Evolutionary conservation across 176 grass and related monocot species (phyloP).

Genomic region (Oropetium thomaeum): DNA sequence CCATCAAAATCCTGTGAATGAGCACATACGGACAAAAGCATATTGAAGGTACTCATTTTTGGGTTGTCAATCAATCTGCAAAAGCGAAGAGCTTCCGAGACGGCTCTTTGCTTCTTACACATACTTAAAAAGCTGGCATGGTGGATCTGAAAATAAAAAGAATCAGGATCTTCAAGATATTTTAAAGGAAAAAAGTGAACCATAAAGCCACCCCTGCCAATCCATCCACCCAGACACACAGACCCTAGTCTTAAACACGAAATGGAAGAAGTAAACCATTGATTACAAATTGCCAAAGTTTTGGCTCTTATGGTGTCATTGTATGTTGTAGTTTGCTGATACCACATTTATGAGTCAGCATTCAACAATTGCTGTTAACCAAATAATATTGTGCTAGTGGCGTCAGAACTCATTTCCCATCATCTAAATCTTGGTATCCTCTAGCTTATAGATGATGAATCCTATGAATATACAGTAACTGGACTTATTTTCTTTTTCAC

Average conservation of each 20-base stretch:
- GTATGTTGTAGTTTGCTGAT: neutral
- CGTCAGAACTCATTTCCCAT: neutral
- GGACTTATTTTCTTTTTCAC: constrained; percentile 6
- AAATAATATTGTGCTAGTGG: neutral
- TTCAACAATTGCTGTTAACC: neutral
- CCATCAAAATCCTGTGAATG: constrained; percentile 90
- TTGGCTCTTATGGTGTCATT: neutral
- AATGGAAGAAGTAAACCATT: neutral
- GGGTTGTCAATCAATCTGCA: constrained; percentile 72
- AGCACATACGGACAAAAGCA: constrained; percentile 95
- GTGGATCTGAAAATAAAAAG: constrained; percentile 67
- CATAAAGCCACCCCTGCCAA: neutral
- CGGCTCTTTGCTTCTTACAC: constrained; percentile 77
- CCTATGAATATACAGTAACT: neutral
- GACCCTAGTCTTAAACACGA: too few species aligned
- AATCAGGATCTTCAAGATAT: constrained; percentile 25
- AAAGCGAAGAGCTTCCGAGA: constrained; percentile 80
- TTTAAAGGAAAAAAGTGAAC: neutral
- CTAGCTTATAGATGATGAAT: neutral
- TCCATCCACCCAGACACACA: too few species aligned
- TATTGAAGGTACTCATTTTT: constrained; percentile 97
- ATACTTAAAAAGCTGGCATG: constrained; percentile 86
- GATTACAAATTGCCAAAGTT: neutral
- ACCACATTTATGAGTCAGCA: neutral
- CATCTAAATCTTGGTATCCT: neutral